These are phyloP conservation scores for Xylaria acuta DNA, from an alignment of 495 filamentous ascomycete genomes.

Conservation along the genomic window DNA sequence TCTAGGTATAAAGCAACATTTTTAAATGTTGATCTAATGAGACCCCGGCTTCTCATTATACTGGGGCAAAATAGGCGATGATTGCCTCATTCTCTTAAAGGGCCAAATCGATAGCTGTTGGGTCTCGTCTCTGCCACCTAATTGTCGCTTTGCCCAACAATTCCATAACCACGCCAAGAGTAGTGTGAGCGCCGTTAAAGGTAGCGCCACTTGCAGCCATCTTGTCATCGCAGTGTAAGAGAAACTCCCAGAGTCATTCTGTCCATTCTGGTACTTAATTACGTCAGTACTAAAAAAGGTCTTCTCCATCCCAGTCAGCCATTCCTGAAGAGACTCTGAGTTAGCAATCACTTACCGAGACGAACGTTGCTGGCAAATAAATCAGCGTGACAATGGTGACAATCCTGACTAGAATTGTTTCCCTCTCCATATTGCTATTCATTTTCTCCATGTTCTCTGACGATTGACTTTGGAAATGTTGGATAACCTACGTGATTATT, in stretches of 20 bases:
- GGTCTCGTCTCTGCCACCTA: not conserved
- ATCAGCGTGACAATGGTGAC: conserved; percentile 50
- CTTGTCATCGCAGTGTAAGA: conserved; percentile 45
- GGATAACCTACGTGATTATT: conserved; percentile 37
- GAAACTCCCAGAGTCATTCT: conserved; percentile 39
- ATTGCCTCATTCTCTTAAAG: not conserved
- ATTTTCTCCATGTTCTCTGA: conserved; percentile 43
- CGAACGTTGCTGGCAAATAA: conserved; percentile 52
- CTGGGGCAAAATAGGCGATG: not conserved
- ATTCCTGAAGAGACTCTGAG: conserved; percentile 19
- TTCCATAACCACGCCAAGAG: conserved; percentile 5
- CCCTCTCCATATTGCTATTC: conserved; percentile 45
- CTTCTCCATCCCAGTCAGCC: conserved; percentile 26
- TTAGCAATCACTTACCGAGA: conserved; percentile 41
- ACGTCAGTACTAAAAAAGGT: conserved; percentile 56
- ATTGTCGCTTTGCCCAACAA: not conserved
- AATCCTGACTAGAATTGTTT: conserved; percentile 48
- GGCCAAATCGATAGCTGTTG: not conserved
- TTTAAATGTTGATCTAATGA: too few relatives aligned
- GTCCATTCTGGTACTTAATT: conserved; percentile 47
- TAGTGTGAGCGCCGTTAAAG: conserved; percentile 37
- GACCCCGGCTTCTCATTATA: not conserved
- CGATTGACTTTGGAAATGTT: conserved; percentile 45
- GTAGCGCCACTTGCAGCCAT: conserved; percentile 54
- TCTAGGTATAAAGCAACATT: too few relatives aligned